These are phyloP conservation scores for Gossypium longicalyx DNA, from an alignment of 345 rosid species.

Conservation along the genomic window DNA sequence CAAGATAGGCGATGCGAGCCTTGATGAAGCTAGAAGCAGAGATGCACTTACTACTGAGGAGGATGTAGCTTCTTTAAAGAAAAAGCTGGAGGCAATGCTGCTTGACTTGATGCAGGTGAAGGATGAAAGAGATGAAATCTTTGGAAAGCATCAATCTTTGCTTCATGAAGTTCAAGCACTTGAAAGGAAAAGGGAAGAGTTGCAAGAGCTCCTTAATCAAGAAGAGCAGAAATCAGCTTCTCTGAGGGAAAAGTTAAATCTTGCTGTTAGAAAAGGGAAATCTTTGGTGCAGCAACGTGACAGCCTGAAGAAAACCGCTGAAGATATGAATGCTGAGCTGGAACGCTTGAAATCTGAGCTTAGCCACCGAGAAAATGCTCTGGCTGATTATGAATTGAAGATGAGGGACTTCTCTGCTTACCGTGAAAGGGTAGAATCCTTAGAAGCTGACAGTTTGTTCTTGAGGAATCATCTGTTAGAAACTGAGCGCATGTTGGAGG, in stretches of 20 bases:
- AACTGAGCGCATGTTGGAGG: constrained; percentile 51
- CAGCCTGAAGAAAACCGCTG: constrained; percentile 65
- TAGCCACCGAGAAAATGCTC: constrained; percentile 41
- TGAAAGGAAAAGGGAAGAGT: constrained; percentile 47
- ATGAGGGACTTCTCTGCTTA: constrained; percentile 49
- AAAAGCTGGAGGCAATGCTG: constrained; percentile 64
- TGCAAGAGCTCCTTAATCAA: constrained; percentile 60
- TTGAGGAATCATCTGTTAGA: constrained; percentile 58
- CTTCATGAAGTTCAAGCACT: constrained; percentile 56
- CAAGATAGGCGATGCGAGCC: constrained; percentile 27
- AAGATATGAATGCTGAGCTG: constrained; percentile 60
- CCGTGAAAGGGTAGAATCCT: constrained; percentile 41
- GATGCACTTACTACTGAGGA: constrained; percentile 36
- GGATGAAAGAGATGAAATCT: constrained; percentile 65
- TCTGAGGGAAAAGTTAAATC: constrained; percentile 75
- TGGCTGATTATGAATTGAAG: constrained; percentile 56
- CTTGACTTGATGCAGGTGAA: constrained; percentile 44
- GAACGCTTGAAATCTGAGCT: constrained; percentile 65
- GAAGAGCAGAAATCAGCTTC: constrained; percentile 88
- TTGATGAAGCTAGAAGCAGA: constrained; percentile 37
- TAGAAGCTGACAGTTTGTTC: constrained; percentile 57
- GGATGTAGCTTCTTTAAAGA: constrained; percentile 39
- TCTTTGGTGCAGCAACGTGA: constrained; percentile 86
- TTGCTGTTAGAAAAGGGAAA: constrained; percentile 97
- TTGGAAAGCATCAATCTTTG: constrained; percentile 57